Evolutionary conservation across 1,284 basidiomycete species (phyloP).

Genomic region (Meripilus lineatus): DNA sequence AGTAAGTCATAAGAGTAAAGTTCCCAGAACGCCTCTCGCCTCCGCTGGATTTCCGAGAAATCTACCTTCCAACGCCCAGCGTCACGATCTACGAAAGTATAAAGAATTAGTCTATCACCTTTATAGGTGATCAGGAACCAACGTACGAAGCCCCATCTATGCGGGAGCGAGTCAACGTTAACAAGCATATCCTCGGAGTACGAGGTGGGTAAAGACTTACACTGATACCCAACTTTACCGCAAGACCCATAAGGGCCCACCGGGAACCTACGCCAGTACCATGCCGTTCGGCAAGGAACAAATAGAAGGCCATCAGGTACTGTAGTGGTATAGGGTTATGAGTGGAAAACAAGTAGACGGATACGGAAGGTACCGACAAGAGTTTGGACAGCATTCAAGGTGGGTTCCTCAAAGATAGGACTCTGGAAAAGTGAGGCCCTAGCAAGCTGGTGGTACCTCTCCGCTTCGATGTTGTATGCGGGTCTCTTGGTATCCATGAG

Average conservation of each 20-base stretch:
- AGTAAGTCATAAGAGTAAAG: constrained; percentile 71
- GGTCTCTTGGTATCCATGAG: constrained; percentile 61
- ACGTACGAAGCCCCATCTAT: constrained; percentile 73
- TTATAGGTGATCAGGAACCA: background rate
- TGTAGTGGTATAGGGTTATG: constrained; percentile 21
- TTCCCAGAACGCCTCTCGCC: constrained; percentile 72
- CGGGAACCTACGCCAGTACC: constrained; percentile 67
- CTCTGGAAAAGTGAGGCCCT: constrained; percentile 68
- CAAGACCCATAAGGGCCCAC: constrained; percentile 75
- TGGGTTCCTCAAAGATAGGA: constrained; percentile 70
- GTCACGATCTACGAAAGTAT: constrained; percentile 53
- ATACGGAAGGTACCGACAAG: constrained; percentile 40
- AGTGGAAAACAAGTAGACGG: background rate
- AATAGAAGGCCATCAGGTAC: constrained; percentile 76
- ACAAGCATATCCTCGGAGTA: background rate
- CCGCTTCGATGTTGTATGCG: constrained; percentile 70
- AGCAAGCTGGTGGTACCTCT: constrained; percentile 73
- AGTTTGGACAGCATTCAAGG: constrained; percentile 65
- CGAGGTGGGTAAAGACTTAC: constrained; percentile 38
- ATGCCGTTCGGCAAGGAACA: constrained; percentile 70
- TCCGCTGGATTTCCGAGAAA: constrained; percentile 51
- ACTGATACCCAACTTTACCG: constrained; percentile 73
- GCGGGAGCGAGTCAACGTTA: constrained; percentile 5
- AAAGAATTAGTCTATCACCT: constrained; percentile 5
- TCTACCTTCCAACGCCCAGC: constrained; percentile 64